A percentile compares a stretch with the other conserved stretches of the same genome.
These are phyloP conservation scores for Penicillium hesseltinei DNA, from an alignment of 2,329 filamentous ascomycete genomes.

Conservation along the genomic window DNA sequence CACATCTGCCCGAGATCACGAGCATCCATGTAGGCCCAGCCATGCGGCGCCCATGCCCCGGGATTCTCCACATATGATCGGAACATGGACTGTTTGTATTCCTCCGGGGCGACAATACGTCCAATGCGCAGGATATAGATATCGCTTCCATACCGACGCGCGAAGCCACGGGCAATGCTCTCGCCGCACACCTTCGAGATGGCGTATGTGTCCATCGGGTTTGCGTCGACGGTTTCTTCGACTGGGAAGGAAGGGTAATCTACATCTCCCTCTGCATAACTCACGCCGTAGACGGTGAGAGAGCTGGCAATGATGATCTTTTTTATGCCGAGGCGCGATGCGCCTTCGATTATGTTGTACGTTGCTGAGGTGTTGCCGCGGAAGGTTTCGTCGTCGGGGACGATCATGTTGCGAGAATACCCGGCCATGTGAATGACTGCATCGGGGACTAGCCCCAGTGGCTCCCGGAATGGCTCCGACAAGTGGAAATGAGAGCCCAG, in stretches of 20 bases:
- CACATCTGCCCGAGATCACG: slow-evolving; percentile 63
- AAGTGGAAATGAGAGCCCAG: slow-evolving; percentile 58
- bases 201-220: slow-evolving; percentile 63
- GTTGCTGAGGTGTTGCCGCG: slow-evolving; percentile 55
- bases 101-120: slow-evolving; percentile 61
- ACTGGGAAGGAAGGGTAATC: slow-evolving; percentile 59
- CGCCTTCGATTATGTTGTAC: slow-evolving; percentile 64
- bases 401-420: slow-evolving; percentile 60
- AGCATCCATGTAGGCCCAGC: slow-evolving; percentile 64
- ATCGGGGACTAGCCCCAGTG: slow-evolving; percentile 50
- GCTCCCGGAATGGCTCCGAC: slow-evolving; percentile 35
- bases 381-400: slow-evolving; percentile 61
- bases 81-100: slow-evolving; percentile 55
- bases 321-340: slow-evolving; percentile 59
- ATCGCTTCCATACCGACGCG: slow-evolving; percentile 54
- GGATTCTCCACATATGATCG: slow-evolving; percentile 52
- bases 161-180: slow-evolving; percentile 56
- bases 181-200: slow-evolving; percentile 61
- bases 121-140: slow-evolving; percentile 63
- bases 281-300: slow-evolving; percentile 62
- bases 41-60: slow-evolving; percentile 54
- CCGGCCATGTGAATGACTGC: slow-evolving; percentile 63
- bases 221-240: slow-evolving; percentile 58
- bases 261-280: slow-evolving; percentile 58
- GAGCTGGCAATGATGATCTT: slow-evolving; percentile 62